These are phyloP conservation scores for Venturia asperata DNA, from an alignment of 2,329 filamentous ascomycete genomes.

Conservation along the genomic window DNA sequence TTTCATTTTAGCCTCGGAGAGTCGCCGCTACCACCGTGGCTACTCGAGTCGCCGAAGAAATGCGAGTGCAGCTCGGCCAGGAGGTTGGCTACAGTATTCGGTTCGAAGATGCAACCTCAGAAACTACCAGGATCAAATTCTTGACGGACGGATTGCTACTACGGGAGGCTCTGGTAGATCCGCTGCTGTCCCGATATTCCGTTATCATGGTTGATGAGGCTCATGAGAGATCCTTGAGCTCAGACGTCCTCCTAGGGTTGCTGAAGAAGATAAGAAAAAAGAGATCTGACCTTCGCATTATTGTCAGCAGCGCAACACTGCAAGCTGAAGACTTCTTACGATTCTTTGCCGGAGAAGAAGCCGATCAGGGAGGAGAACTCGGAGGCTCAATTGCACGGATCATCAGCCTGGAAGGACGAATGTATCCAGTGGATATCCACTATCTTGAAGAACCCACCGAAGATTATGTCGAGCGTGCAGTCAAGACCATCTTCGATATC, in stretches of 20 bases:
- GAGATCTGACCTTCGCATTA: constrained; percentile 73
- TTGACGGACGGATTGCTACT: constrained; percentile 88
- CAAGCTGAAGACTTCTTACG: constrained; percentile 78
- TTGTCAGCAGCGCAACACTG: constrained; percentile 88
- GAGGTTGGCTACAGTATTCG: constrained; percentile 82
- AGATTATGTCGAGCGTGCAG: constrained; percentile 76
- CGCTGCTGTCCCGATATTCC: constrained; percentile 81
- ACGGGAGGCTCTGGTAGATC: constrained; percentile 87
- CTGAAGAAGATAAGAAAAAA: constrained; percentile 83
- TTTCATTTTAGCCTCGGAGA: constrained; percentile 60
- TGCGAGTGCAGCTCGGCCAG: constrained; percentile 77
- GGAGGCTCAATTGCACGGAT: constrained; percentile 52
- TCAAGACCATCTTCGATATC: constrained; percentile 81
- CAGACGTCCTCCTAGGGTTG: constrained; percentile 81
- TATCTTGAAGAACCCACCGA: constrained; percentile 73
- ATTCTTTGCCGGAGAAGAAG: constrained; percentile 60
- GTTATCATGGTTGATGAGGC: constrained; percentile 98
- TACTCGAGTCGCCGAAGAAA: constrained; percentile 79
- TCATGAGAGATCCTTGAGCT: constrained; percentile 87
- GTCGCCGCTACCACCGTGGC: constrained; percentile 90
- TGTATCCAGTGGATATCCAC: constrained; percentile 80
- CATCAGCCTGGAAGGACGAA: constrained; percentile 77
- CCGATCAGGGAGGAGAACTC: constrained; percentile 24
- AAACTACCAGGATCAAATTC: constrained; percentile 84
- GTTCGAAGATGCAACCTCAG: constrained; percentile 85